A percentile compares a stretch with the other conserved stretches of the same genome.
These are phyloP conservation scores for Forsythia suspensa DNA, from an alignment of 257 asterid species.

Conservation along the genomic window DNA sequence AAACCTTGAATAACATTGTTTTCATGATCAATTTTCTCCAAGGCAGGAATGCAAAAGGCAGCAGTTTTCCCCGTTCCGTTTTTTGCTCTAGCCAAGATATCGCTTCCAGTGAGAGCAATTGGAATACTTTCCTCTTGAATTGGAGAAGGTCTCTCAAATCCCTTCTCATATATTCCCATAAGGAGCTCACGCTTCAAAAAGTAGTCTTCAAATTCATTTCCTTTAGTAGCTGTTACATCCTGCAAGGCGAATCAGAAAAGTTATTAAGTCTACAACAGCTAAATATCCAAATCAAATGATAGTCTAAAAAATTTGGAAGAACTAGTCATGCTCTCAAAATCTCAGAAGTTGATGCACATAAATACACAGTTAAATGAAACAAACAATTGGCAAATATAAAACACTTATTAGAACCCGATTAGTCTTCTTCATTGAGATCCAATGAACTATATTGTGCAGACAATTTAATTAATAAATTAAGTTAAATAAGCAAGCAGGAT, in stretches of 20 bases:
- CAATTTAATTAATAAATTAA: slow-evolving; percentile 3
- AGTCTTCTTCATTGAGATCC: neutral
- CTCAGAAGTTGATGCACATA: neutral
- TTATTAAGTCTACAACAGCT: neutral
- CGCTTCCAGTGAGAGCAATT: slow-evolving; percentile 87
- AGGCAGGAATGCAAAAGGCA: slow-evolving; percentile 83
- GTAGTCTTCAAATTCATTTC: slow-evolving; percentile 89
- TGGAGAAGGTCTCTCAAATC: slow-evolving; percentile 92
- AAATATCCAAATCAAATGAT: neutral
- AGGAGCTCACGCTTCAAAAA: slow-evolving; percentile 86
- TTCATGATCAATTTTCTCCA: slow-evolving; percentile 87
- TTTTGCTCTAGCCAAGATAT: slow-evolving; percentile 91
- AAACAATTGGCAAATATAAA: neutral
- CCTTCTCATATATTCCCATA: slow-evolving; percentile 96
- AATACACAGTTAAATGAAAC: neutral
- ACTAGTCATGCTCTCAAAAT: neutral
- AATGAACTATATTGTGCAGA: neutral
- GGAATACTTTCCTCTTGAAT: slow-evolving; percentile 97
- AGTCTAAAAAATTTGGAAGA: neutral
- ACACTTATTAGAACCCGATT: neutral
- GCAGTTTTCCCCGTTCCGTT: slow-evolving; percentile 98
- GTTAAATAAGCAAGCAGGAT: neutral
- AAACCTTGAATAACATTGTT: slow-evolving; percentile 86
- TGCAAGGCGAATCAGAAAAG: slow-evolving; percentile 28
- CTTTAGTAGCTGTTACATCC: slow-evolving; percentile 96